phyloP scores from a whole-genome alignment of 768 basidiomycete species.

The Mycena amicta region DNA sequence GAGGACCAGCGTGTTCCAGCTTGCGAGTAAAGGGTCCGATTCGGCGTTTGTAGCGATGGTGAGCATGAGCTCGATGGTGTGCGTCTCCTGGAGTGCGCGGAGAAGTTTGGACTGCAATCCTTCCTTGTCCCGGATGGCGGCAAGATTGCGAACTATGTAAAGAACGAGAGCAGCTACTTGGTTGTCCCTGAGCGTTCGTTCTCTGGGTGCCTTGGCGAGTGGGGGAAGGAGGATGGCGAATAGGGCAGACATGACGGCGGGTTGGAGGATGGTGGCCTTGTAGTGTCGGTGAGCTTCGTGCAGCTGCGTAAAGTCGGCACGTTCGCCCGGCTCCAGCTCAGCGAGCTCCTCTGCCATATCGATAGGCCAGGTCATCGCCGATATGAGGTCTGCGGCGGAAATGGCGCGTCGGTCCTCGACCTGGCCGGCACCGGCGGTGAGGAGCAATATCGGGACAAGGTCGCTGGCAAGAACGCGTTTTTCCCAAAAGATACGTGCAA shows the following conservation, averaged over 20 bases:
- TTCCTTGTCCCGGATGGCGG: slow-evolving; percentile 83
- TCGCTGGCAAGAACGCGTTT: slow-evolving; percentile 87
- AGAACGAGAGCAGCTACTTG: slow-evolving; percentile 88
- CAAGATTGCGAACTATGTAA: slow-evolving; percentile 90
- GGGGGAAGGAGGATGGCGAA: slow-evolving; percentile 79
- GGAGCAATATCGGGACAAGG: slow-evolving; percentile 80
- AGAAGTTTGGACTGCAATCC: slow-evolving; percentile 20
- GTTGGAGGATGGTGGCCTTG: slow-evolving; percentile 76
- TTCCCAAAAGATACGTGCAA: slow-evolving; percentile 90
- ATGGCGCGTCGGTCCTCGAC: slow-evolving; percentile 85
- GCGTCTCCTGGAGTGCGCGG: slow-evolving; percentile 58
- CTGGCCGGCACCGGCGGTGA: slow-evolving; percentile 74
- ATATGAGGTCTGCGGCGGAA: slow-evolving; percentile 84
- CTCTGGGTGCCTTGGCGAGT: slow-evolving; percentile 66
- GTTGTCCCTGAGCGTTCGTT: slow-evolving; percentile 77
- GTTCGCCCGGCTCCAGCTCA: slow-evolving; percentile 79
- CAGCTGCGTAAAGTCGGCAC: slow-evolving; percentile 88
- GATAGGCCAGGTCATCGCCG: slow-evolving; percentile 99
- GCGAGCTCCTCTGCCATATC: slow-evolving; percentile 92
- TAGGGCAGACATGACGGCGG: slow-evolving; percentile 70
- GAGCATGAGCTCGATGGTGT: slow-evolving; percentile 76
- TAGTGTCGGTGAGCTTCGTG: slow-evolving; percentile 82
- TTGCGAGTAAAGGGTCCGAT: slow-evolving; percentile 77
- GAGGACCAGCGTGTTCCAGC: slow-evolving; percentile 86
- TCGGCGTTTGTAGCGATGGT: slow-evolving; percentile 82